These are phyloP conservation scores for Sanghuangporus sanghuang DNA, from an alignment of 1,284 basidiomycete species.

Conservation along the genomic window DNA sequence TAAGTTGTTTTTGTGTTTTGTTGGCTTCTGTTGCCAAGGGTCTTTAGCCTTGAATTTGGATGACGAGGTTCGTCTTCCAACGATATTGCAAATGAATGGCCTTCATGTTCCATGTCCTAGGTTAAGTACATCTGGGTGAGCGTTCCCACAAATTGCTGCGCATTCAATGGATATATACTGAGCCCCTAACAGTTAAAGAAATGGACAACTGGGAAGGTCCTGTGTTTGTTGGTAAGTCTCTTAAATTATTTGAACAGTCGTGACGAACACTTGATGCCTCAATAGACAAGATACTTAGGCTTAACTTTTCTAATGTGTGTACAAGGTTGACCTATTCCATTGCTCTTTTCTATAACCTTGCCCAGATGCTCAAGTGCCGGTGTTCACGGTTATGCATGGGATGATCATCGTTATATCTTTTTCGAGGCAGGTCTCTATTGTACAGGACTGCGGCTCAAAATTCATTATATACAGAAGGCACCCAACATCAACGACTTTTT, in stretches of 20 bases:
- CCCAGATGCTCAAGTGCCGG: not conserved
- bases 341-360: not conserved
- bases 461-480: not conserved
- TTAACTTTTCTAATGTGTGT: not conserved
- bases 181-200: not conserved
- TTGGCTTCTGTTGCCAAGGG: too few relatives aligned
- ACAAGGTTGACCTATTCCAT: not conserved
- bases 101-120: too few relatives aligned
- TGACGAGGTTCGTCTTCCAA: too few relatives aligned
- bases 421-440: not conserved
- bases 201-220: constrained; percentile 1
- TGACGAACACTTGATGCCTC: not conserved
- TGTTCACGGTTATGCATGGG: not conserved
- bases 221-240: not conserved
- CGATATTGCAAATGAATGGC: too few relatives aligned
- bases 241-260: too few relatives aligned
- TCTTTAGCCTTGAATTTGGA: too few relatives aligned
- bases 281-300: not conserved
- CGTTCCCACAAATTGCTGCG: not conserved
- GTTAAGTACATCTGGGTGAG: too few relatives aligned
- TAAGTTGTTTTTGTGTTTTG: too few relatives aligned
- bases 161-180: not conserved
- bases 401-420: not conserved
- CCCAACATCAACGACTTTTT: not conserved
- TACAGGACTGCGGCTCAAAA: not conserved